phyloP scores from a whole-genome alignment of 2,329 filamentous ascomycete species.

The Cladosporium sp. region DNA sequence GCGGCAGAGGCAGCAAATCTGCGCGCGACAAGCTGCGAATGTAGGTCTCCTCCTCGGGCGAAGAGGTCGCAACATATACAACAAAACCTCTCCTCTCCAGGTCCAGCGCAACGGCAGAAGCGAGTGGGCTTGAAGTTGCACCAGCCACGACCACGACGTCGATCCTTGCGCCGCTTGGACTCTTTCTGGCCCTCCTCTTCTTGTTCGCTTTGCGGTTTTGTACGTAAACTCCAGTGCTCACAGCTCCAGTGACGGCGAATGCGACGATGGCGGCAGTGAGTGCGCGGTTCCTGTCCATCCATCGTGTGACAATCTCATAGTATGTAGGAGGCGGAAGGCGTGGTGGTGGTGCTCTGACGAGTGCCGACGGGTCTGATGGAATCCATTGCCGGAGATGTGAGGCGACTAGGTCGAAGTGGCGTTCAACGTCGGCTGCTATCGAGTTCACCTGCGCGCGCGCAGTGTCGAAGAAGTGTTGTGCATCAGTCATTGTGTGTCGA shows the following conservation, averaged over 20 bases:
- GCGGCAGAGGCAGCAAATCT: constrained; percentile 75
- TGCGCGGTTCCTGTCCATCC: constrained; percentile 69
- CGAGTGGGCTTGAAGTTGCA: constrained; percentile 79
- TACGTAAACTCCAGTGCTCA: constrained; percentile 47
- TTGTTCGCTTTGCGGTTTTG: constrained; percentile 57
- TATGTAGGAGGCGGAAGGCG: constrained; percentile 41
- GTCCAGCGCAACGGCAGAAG: constrained; percentile 76
- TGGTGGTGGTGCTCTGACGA: constrained; percentile 43
- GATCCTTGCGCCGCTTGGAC: constrained; percentile 75
- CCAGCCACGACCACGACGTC: constrained; percentile 88
- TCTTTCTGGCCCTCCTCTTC: constrained; percentile 71
- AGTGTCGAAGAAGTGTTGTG: constrained; percentile 32
- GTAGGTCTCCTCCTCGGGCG: constrained; percentile 76
- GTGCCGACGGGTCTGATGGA: constrained; percentile 66
- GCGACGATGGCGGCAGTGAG: constrained; percentile 68
- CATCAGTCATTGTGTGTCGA: constrained; percentile 30
- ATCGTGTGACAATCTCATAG: constrained; percentile 60
- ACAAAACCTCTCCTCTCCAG: constrained; percentile 89
- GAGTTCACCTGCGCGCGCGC: constrained; percentile 43
- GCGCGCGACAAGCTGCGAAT: constrained; percentile 71
- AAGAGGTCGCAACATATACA: constrained; percentile 83
- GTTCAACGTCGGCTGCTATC: constrained; percentile 75
- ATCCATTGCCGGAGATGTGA: constrained; percentile 65
- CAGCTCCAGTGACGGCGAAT: constrained; percentile 60
- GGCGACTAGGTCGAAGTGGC: constrained; percentile 73